Evolutionary conservation across 495 filamentous ascomycete genomes (phyloP).

Genomic region (Neurospora hispaniola): DNA sequence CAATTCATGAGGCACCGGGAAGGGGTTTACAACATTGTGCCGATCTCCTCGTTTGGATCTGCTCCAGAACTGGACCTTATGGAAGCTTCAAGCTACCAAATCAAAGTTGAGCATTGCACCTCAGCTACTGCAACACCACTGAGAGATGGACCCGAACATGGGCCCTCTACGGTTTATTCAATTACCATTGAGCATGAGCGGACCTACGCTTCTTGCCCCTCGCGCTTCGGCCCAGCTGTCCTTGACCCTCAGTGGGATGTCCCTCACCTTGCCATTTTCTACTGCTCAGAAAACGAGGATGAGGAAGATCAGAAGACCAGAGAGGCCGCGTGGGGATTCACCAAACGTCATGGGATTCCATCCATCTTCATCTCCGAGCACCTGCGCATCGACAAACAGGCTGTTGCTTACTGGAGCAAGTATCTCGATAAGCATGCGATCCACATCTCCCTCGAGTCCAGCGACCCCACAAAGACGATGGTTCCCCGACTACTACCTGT

Average conservation of each 20-base stretch:
- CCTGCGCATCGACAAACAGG: slow-evolving; percentile 36
- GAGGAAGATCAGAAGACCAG: slow-evolving; percentile 37
- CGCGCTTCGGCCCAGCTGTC: slow-evolving; percentile 17
- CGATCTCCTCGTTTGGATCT: slow-evolving; percentile 59
- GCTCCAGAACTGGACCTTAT: slow-evolving; percentile 65
- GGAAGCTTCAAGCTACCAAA: slow-evolving; percentile 53
- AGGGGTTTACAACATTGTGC: slow-evolving; percentile 57
- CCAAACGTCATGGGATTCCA: slow-evolving; percentile 55
- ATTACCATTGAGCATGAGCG: slow-evolving; percentile 51
- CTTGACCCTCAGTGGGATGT: slow-evolving; percentile 46
- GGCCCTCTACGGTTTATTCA: slow-evolving; percentile 18
- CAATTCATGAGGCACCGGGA: slow-evolving; percentile 13
- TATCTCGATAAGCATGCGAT: slow-evolving; percentile 30
- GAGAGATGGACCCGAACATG: not conserved
- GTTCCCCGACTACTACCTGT: slow-evolving; percentile 55
- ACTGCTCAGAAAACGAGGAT: slow-evolving; percentile 47
- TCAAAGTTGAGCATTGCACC: slow-evolving; percentile 63
- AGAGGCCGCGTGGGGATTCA: slow-evolving; percentile 47
- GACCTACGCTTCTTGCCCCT: slow-evolving; percentile 23
- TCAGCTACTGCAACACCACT: slow-evolving; percentile 25
- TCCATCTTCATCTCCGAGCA: slow-evolving; percentile 57
- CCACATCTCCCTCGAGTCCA: slow-evolving; percentile 61
- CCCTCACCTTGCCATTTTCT: slow-evolving; percentile 64
- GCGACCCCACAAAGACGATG: slow-evolving; percentile 38
- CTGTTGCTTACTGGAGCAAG: slow-evolving; percentile 12